Percentiles rank a stretch among this genome's conserved stretches.
Conservation (phyloP, 2,329 filamentous ascomycete species). For the Ramularia collo-cygni region DNA sequence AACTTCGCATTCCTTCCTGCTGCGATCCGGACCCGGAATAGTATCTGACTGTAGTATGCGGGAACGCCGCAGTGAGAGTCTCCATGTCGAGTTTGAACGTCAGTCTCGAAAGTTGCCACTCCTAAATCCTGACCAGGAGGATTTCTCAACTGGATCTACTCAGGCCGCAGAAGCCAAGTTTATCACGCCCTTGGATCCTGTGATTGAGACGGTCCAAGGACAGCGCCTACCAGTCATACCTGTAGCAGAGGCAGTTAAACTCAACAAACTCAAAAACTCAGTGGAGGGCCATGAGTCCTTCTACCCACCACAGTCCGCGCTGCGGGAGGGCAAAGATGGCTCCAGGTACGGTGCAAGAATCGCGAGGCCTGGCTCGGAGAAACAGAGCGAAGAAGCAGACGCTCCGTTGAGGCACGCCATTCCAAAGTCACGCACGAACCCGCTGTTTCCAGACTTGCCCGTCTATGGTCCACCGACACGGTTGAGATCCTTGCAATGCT, state of each 20-base stretch:
- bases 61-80: constrained; percentile 2
- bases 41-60: too few relatives aligned
- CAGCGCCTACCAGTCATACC: constrained; percentile 62
- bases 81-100: constrained; percentile 47
- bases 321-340: constrained; percentile 38
- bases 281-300: constrained; percentile 34
- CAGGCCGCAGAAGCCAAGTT: constrained; percentile 55
- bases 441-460: constrained; percentile 77
- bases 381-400: constrained; percentile 40
- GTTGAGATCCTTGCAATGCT: constrained; percentile 58
- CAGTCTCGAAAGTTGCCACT: constrained; percentile 49
- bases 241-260: constrained; percentile 60
- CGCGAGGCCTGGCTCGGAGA: constrained; percentile 12
- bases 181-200: constrained; percentile 62
- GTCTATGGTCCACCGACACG: constrained; percentile 69
- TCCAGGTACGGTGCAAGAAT: constrained; percentile 33
- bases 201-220: constrained; percentile 62
- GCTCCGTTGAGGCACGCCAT: constrained; percentile 37
- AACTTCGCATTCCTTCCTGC: too few relatives aligned
- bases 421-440: constrained; percentile 65
- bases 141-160: constrained; percentile 39
- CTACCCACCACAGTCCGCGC: constrained; percentile 25
- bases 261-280: constrained; percentile 57
- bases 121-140: constrained; percentile 35
- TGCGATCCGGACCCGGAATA: too few relatives aligned